Evolutionary conservation across 2,329 filamentous ascomycete genomes (phyloP).

Genomic region (Fusarium nisikadoi): DNA sequence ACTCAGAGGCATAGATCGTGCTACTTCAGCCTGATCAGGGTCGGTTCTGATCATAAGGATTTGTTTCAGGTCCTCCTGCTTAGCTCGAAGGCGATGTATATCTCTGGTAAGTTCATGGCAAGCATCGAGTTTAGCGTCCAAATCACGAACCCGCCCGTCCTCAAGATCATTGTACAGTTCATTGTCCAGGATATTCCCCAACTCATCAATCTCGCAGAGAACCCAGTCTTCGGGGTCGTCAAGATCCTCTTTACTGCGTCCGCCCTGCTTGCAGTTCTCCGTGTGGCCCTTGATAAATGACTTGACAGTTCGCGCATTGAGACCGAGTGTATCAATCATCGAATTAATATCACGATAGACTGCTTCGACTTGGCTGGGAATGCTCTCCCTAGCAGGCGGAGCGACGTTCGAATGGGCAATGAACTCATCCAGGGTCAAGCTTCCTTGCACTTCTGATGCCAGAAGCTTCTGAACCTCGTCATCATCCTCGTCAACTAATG

Average conservation of each 20-base stretch:
- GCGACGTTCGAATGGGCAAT: slow-evolving; percentile 69
- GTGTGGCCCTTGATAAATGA: slow-evolving; percentile 75
- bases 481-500: slow-evolving; percentile 75
- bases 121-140: slow-evolving; percentile 74
- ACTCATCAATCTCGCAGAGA: slow-evolving; percentile 77
- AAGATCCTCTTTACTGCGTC: slow-evolving; percentile 73
- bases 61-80: slow-evolving; percentile 81
- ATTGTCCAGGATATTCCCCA: slow-evolving; percentile 71
- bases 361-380: slow-evolving; percentile 72
- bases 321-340: slow-evolving; percentile 92
- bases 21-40: slow-evolving; percentile 71
- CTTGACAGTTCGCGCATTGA: slow-evolving; percentile 78
- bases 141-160: slow-evolving; percentile 73
- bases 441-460: slow-evolving; percentile 68
- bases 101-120: slow-evolving; percentile 77
- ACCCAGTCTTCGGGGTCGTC: slow-evolving; percentile 76
- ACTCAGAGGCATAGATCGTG: slow-evolving; percentile 78
- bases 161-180: slow-evolving; percentile 74
- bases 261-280: slow-evolving; percentile 61
- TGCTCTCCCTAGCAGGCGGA: slow-evolving; percentile 64
- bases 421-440: slow-evolving; percentile 72
- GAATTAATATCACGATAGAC: slow-evolving; percentile 86
- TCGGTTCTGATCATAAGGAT: slow-evolving; percentile 77
- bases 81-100: slow-evolving; percentile 75
- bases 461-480: slow-evolving; percentile 73